Percentiles rank a stretch among this genome's conserved stretches.
Evolutionary conservation across 129 eudicot genomes (phyloP).

Genomic region (Flaveria sonorensis): DNA sequence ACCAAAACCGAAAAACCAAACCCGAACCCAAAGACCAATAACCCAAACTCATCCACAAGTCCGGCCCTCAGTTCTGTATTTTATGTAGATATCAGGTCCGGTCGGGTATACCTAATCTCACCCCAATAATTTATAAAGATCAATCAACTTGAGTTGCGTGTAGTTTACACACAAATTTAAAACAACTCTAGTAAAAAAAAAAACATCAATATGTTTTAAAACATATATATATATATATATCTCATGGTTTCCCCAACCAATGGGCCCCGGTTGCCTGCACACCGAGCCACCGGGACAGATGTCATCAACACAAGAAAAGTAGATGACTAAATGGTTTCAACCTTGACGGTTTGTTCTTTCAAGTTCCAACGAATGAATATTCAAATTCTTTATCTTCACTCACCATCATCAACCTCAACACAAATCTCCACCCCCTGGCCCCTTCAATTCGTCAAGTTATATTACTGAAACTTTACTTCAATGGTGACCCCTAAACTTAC

Average conservation of each 20-base stretch:
- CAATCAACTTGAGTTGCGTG: no score
- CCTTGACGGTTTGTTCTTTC: background rate
- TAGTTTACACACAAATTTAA: no score
- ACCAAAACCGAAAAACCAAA: no score
- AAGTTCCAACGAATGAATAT: background rate
- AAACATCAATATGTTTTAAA: no score
- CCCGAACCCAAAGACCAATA: no score
- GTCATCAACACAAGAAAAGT: background rate
- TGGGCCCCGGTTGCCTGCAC: background rate
- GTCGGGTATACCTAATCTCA: no score
- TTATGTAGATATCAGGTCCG: no score
- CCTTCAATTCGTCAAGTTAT: background rate
- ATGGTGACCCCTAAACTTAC: conserved; percentile 60
- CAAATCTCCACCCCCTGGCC: no score
- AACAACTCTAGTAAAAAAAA: no score
- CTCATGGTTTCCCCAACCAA: background rate
- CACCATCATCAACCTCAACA: background rate
- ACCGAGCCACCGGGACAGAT: conserved; percentile 8
- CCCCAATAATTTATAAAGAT: no score
- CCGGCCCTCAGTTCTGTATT: no score
- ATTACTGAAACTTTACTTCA: background rate
- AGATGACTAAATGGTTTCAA: background rate
- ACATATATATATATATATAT: background rate
- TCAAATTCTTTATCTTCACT: background rate
- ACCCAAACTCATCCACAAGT: no score